Evolutionary conservation across 2,329 filamentous ascomycete species (phyloP).

Genomic region (Penicillium sp.): DNA sequence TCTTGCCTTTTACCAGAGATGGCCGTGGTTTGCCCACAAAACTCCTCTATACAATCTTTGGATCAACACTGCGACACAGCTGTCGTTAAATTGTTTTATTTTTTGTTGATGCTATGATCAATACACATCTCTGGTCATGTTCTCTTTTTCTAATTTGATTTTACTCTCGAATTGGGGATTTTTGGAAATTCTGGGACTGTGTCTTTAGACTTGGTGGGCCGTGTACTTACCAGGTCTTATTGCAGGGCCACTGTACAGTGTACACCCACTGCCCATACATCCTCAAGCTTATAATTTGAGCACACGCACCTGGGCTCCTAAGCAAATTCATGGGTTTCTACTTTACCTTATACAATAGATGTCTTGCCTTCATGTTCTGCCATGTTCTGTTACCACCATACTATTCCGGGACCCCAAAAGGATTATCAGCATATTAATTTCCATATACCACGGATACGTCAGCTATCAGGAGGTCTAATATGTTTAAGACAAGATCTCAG

Average conservation of each 20-base stretch:
- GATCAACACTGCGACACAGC: conserved; percentile 46
- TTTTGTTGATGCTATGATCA: conserved; percentile 26
- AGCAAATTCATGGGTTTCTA: too few relatives aligned
- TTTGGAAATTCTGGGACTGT: background rate
- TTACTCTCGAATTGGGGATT: background rate
- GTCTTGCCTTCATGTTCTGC: background rate
- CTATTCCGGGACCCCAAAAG: background rate
- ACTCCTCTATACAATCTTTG: conserved; percentile 63
- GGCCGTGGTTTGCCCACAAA: conserved; percentile 65
- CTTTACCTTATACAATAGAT: background rate
- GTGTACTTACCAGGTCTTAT: background rate
- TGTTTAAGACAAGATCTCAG: background rate
- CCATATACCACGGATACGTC: background rate
- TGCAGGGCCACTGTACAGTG: background rate
- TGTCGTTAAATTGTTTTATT: conserved; percentile 42
- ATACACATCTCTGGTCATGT: conserved; percentile 11
- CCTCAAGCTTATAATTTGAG: too few relatives aligned
- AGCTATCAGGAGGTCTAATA: background rate
- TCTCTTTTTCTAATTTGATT: background rate
- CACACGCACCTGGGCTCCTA: too few relatives aligned
- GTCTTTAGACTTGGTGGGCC: background rate
- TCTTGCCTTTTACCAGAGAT: conserved; percentile 82
- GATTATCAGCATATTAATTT: background rate
- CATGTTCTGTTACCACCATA: background rate
- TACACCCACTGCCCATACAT: background rate